phyloP scores from a whole-genome alignment of 108 stramenopile genomes.

The Poteriospumella lacustris region DNA sequence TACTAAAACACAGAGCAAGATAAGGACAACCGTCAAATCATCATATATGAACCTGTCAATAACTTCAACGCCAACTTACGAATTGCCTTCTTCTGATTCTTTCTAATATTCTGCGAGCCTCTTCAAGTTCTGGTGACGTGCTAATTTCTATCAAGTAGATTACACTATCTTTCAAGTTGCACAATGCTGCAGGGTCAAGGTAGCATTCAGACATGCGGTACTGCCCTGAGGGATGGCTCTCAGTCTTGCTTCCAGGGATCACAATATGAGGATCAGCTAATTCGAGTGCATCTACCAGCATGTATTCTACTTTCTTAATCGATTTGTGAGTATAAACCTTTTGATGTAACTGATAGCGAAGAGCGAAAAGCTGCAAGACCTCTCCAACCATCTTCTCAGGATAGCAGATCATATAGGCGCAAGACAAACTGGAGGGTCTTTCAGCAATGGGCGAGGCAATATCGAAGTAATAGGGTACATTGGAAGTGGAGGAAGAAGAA shows the following conservation, averaged over 20 bases:
- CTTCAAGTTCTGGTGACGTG: background rate
- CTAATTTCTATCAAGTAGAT: constrained; percentile 18
- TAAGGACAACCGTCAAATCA: constrained; percentile 7
- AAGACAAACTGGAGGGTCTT: constrained; percentile 7
- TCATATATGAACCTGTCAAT: constrained; percentile 8
- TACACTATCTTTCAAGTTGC: constrained; percentile 22
- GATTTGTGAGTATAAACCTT: constrained; percentile 77
- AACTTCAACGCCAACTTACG: constrained; percentile 7
- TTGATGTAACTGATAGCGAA: constrained; percentile 61
- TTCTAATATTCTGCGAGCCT: constrained; percentile 7
- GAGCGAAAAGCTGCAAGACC: constrained; percentile 64
- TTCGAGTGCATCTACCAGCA: constrained; percentile 41
- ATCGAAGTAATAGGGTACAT: background rate
- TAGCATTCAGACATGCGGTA: constrained; percentile 29
- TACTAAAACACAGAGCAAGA: constrained; percentile 8
- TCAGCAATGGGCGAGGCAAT: constrained; percentile 10
- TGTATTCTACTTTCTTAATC: constrained; percentile 57
- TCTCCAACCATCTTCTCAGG: constrained; percentile 66
- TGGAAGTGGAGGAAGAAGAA: constrained; percentile 6
- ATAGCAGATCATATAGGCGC: constrained; percentile 60
- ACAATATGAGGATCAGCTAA: constrained; percentile 21
- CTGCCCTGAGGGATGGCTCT: constrained; percentile 1
- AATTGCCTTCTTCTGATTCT: constrained; percentile 8
- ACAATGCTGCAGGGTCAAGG: constrained; percentile 17
- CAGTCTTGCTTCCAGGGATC: constrained; percentile 18